These are phyloP conservation scores for Lichtheimia hyalospora DNA, from an alignment of 371 early-diverging fungal genomes.

Conservation along the genomic window DNA sequence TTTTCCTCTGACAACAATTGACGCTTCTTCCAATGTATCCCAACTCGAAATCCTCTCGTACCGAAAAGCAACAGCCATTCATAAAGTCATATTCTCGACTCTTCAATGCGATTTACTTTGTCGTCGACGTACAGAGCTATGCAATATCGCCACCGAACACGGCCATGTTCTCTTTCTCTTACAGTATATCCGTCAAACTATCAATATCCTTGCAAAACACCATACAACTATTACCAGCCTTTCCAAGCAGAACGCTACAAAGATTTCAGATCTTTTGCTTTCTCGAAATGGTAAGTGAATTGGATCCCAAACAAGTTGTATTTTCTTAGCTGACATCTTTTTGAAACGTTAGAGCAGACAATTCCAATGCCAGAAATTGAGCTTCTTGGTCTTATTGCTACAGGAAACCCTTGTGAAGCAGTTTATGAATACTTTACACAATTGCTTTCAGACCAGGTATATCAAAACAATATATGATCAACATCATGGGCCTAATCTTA, in stretches of 20 bases:
- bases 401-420: slow-evolving; percentile 10
- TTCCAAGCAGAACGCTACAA: background rate
- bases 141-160: slow-evolving; percentile 6
- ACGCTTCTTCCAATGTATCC: too few species aligned
- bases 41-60: background rate
- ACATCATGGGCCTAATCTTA: background rate
- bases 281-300: slow-evolving; percentile 1
- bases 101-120: background rate
- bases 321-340: too few species aligned
- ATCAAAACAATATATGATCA: background rate
- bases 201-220: slow-evolving; percentile 3
- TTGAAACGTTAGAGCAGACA: too few species aligned
- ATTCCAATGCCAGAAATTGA: slow-evolving; percentile 9
- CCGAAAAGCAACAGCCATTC: background rate
- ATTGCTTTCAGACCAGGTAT: slow-evolving; percentile 3
- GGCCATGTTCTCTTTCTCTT: slow-evolving; percentile 3
- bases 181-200: slow-evolving; percentile 5
- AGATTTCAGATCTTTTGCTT: slow-evolving; percentile 2
- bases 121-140: slow-evolving; percentile 2
- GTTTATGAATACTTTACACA: slow-evolving; percentile 9
- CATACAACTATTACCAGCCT: slow-evolving; percentile 5
- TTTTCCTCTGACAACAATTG: background rate
- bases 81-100: background rate
- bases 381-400: slow-evolving; percentile 7
- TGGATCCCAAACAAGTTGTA: background rate